These are phyloP conservation scores for Endocalyx cinctus DNA, from an alignment of 2,329 filamentous ascomycete species.

Conservation along the genomic window DNA sequence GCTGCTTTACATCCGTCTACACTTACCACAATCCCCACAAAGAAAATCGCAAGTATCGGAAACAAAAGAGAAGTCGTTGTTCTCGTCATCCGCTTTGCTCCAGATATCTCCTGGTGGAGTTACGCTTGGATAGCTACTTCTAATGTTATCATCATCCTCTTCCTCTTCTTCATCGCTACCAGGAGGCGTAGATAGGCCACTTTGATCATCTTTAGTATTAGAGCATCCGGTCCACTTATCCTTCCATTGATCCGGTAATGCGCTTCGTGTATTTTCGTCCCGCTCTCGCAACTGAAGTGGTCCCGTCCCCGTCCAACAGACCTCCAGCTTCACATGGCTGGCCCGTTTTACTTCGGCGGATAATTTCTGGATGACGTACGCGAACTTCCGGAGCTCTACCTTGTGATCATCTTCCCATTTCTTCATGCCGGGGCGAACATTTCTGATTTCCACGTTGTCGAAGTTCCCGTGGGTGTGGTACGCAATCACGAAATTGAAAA, in stretches of 20 bases:
- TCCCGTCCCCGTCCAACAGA: constrained; percentile 14
- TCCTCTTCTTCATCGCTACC: constrained; percentile 9
- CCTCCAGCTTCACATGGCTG: constrained; percentile 16
- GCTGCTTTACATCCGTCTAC: no score
- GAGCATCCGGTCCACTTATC: constrained; percentile 10
- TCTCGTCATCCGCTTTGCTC: constrained; percentile 7
- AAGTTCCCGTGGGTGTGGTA: constrained; percentile 16
- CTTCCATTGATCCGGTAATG: constrained; percentile 16
- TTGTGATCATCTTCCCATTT: constrained; percentile 17
- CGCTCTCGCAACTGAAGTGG: constrained; percentile 18
- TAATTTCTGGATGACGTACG: constrained; percentile 12
- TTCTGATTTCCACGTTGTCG: constrained; percentile 9
- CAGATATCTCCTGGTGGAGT: neutral
- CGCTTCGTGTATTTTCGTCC: constrained; percentile 8
- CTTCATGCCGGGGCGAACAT: constrained; percentile 8
- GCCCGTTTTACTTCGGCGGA: constrained; percentile 15
- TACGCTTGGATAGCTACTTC: constrained; percentile 11
- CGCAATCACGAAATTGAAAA: constrained; percentile 16
- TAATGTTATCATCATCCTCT: no score
- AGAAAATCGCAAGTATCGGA: constrained; percentile 14
- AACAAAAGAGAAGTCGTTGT: constrained; percentile 12
- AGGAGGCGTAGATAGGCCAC: constrained; percentile 3
- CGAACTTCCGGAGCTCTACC: constrained; percentile 13
- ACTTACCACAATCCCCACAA: constrained; percentile 20
- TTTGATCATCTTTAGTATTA: constrained; percentile 1